Conservation (phyloP, 2,329 filamentous ascomycete genomes). For the Salinomyces thailandicus region DNA sequence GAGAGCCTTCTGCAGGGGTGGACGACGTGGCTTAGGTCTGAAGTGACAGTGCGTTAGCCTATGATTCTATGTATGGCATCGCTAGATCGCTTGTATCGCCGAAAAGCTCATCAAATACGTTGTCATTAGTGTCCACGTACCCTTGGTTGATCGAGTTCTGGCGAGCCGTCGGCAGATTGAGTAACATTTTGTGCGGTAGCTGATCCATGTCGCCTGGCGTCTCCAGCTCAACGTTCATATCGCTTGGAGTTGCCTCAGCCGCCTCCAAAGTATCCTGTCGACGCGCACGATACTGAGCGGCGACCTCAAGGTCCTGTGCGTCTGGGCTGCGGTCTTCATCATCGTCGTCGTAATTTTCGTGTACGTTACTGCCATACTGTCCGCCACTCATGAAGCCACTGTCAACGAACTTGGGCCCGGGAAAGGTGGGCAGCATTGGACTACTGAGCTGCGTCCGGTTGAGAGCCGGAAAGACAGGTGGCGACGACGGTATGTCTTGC, state of each 20-base stretch:
- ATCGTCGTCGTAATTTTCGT: conserved; percentile 60
- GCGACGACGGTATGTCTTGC: conserved; percentile 78
- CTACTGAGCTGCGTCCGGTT: conserved; percentile 54
- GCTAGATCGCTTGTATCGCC: conserved; percentile 3
- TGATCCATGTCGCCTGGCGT: conserved; percentile 17
- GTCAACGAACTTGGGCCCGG: conserved; percentile 39
- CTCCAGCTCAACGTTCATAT: conserved; percentile 13
- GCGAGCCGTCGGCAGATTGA: conserved; percentile 12
- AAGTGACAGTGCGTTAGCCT: conserved; percentile 5
- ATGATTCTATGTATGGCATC: conserved; percentile 2
- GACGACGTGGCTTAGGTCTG: conserved; percentile 4
- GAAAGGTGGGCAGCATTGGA: conserved; percentile 51
- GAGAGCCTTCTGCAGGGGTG: not conserved
- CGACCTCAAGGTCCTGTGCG: conserved; percentile 28
- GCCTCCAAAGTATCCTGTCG: conserved; percentile 10
- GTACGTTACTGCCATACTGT: conserved; percentile 48
- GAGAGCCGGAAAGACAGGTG: conserved; percentile 59
- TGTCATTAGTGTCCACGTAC: conserved; percentile 18
- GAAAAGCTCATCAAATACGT: conserved; percentile 11
- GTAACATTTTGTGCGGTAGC: conserved; percentile 15
- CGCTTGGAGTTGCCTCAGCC: conserved; percentile 4
- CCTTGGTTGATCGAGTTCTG: conserved; percentile 12
- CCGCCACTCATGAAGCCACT: conserved; percentile 64
- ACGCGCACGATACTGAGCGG: conserved; percentile 24
- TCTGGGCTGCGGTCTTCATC: conserved; percentile 29